phyloP scores from a whole-genome alignment of 1,284 basidiomycete genomes.

The Trametes hirsuta region DNA sequence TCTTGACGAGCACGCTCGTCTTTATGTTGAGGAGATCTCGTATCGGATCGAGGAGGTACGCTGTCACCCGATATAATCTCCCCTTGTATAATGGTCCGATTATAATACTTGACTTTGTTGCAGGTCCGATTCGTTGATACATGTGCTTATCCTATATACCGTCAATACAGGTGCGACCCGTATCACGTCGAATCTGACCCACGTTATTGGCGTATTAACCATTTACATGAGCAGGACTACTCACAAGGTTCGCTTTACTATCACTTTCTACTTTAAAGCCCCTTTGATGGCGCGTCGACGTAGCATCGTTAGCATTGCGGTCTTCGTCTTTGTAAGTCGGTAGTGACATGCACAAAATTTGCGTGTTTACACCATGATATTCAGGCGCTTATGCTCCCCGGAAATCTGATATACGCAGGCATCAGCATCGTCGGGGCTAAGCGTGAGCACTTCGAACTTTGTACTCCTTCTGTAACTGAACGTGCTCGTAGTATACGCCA shows the following conservation, averaged over 20 bases:
- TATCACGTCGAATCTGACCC: too few relatives aligned
- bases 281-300: too few relatives aligned
- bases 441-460: not conserved
- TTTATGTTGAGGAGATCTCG: not conserved
- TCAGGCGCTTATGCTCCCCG: constrained; percentile 3
- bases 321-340: constrained; percentile 9
- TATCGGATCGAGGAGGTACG: constrained; percentile 2
- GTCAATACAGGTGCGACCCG: too few relatives aligned
- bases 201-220: too few relatives aligned
- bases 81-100: not conserved
- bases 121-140: too few relatives aligned
- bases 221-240: not conserved
- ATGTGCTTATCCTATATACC: too few relatives aligned
- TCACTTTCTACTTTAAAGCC: not conserved
- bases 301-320: constrained; percentile 1
- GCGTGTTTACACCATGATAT: too few relatives aligned
- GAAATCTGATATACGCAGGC: constrained; percentile 5
- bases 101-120: not conserved
- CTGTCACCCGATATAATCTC: not conserved
- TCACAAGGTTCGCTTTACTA: not conserved
- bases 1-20: constrained; percentile 4
- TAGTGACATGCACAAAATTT: too few relatives aligned
- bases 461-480: too few relatives aligned
- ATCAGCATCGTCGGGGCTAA: constrained; percentile 7
- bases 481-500: not conserved